Evolutionary conservation across 2,329 filamentous ascomycete genomes (phyloP), one percentile per base, ranked within the genome.

Genomic region (Ceratocystis destructans): DNA sequence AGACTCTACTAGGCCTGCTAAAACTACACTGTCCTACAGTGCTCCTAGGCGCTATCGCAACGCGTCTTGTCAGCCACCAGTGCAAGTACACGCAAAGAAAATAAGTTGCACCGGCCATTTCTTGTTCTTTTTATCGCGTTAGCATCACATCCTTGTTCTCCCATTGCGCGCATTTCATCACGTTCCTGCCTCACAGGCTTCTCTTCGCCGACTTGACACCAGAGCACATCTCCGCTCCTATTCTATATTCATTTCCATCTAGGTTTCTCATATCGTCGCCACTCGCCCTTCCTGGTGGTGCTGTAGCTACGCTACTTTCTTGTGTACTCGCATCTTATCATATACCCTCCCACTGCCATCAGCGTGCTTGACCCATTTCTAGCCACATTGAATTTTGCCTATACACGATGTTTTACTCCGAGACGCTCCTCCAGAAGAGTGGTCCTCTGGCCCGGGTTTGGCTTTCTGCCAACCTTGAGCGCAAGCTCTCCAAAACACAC

Each of bases 391-490:
- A 3, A 59, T 59, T 6, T 15, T 41, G 37, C 72, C 69, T 69
- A 71, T 70, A 66, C 77, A 79, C 74, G 75, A 99, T 99, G 94
- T 99, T 99, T 79, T 97, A 96, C 77, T 96, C 94, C 65, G 91
- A 96, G 80, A 91, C 90, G 66, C 84, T 99, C 68, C 84, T 99
- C 72, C 91, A 92, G 76, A 96, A 96, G 86, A 96, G 90, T 72
- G 94, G 94, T 80, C 93, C 94, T 73, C 79, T 99, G 81, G 94
- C 94, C 78, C 90, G 91, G 74, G 92, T 97, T 79, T 99, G 94
- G 94, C 84, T 97, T 69, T 96, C 94, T 41, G 91, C 94, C 79
- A 99, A 97, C 77, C 82, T 97, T 70, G 94, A 97, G 83, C 91
- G 93, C 81, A 99, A 97, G 79, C 86, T 99, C 68, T 96, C 92